Evolutionary conservation across 768 basidiomycete species (phyloP).

Genomic region (Mycena belliarum): DNA sequence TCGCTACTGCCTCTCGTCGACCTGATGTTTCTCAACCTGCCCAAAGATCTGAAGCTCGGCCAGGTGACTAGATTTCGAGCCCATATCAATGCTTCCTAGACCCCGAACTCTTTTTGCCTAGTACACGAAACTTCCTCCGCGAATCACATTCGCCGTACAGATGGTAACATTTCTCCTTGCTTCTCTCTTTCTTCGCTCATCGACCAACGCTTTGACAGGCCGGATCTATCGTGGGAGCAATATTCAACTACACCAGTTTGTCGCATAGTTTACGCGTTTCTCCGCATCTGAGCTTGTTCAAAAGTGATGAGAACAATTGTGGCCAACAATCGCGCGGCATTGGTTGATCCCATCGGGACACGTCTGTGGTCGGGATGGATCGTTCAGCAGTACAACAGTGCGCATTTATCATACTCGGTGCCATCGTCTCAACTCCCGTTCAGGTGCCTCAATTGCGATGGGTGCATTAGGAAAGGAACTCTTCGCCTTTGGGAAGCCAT

Average conservation of each 20-base stretch:
- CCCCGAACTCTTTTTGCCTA: slow-evolving; percentile 20
- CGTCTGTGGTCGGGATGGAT: slow-evolving; percentile 58
- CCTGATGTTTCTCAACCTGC: slow-evolving; percentile 10
- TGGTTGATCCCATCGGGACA: slow-evolving; percentile 50
- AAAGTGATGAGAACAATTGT: slow-evolving; percentile 55
- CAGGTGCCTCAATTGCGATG: slow-evolving; percentile 48
- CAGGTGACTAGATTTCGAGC: slow-evolving; percentile 16
- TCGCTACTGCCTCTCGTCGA: background rate
- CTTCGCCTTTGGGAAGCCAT: slow-evolving; percentile 50
- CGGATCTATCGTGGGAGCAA: slow-evolving; percentile 51
- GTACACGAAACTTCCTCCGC: slow-evolving; percentile 55
- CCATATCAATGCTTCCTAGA: background rate
- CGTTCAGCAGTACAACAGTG: slow-evolving; percentile 47
- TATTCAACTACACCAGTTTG: slow-evolving; percentile 53
- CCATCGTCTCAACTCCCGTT: too few species aligned
- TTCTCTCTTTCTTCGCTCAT: background rate
- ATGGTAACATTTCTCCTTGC: slow-evolving; percentile 29
- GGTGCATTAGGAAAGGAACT: slow-evolving; percentile 56
- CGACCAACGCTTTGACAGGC: slow-evolving; percentile 17
- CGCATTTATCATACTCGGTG: background rate
- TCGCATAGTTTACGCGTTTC: background rate
- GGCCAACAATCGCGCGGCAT: slow-evolving; percentile 42
- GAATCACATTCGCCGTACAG: slow-evolving; percentile 49
- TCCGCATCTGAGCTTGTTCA: background rate
- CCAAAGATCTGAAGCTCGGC: slow-evolving; percentile 49